These are phyloP conservation scores for Pinguiococcus pyrenoidosus DNA, from an alignment of 108 stramenopile genomes.

Conservation along the genomic window DNA sequence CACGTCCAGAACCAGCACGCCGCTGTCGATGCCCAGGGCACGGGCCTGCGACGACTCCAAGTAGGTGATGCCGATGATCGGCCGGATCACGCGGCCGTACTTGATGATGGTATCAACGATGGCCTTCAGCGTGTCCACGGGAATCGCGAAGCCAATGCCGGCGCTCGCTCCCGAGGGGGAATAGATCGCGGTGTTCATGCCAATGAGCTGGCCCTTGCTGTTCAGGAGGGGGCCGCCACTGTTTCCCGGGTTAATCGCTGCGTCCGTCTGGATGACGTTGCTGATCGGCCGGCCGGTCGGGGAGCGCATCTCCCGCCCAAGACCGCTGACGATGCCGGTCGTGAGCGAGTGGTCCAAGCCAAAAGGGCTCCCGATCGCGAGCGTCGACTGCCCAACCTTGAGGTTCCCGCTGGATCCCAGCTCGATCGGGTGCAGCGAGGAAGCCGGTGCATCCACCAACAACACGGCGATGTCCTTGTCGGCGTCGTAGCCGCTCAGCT, in stretches of 20 bases:
- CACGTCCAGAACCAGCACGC: slow-evolving; percentile 78
- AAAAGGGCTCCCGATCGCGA: slow-evolving; percentile 90
- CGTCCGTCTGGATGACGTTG: slow-evolving; percentile 85
- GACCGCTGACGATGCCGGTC: slow-evolving; percentile 63
- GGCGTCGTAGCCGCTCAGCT: slow-evolving; percentile 59
- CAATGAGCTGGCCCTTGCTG: slow-evolving; percentile 55
- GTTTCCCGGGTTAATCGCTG: slow-evolving; percentile 81
- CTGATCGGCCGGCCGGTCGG: slow-evolving; percentile 78
- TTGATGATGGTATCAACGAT: slow-evolving; percentile 58
- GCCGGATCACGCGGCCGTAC: slow-evolving; percentile 67
- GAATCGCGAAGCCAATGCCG: slow-evolving; percentile 90
- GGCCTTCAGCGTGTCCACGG: slow-evolving; percentile 65
- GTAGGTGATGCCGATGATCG: slow-evolving; percentile 68
- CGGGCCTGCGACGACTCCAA: slow-evolving; percentile 67
- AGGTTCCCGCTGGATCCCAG: slow-evolving; percentile 32
- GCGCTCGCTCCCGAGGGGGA: slow-evolving; percentile 57
- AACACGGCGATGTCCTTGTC: slow-evolving; percentile 76
- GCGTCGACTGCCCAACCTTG: slow-evolving; percentile 60
- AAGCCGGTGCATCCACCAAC: slow-evolving; percentile 51
- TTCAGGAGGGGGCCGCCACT: slow-evolving; percentile 76
- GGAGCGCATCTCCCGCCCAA: slow-evolving; percentile 64
- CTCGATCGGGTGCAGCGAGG: slow-evolving; percentile 8
- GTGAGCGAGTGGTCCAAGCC: slow-evolving; percentile 84
- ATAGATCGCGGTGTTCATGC: slow-evolving; percentile 90
- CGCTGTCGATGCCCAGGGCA: slow-evolving; percentile 67